Conservation (phyloP, 495 filamentous ascomycete species). For the Aspergillus bridgeri region DNA sequence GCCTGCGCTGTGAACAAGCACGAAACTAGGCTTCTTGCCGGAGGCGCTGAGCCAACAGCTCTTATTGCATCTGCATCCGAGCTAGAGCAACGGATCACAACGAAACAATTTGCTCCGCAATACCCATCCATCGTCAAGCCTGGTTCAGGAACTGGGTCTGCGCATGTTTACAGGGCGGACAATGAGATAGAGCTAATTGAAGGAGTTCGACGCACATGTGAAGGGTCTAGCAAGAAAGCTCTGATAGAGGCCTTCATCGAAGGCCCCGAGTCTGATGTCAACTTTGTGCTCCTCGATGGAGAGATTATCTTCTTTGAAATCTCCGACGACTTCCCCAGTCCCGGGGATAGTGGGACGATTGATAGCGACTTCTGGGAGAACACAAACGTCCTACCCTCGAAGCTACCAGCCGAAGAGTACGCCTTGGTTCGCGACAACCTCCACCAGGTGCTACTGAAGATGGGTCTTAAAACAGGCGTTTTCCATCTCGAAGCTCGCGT, state of each 20-base stretch:
- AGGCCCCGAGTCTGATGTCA: background rate
- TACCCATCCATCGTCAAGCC: background rate
- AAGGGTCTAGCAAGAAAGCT: background rate
- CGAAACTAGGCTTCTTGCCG: background rate
- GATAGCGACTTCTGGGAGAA: background rate
- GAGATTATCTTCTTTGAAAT: background rate
- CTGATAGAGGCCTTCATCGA: background rate
- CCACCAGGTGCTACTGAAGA: background rate
- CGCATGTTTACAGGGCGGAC: background rate
- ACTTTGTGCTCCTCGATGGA: background rate
- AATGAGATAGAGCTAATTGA: background rate
- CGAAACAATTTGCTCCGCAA: background rate
- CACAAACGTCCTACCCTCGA: background rate
- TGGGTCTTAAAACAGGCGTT: background rate
- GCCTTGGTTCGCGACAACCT: background rate
- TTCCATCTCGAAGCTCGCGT: background rate
- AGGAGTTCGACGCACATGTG: background rate
- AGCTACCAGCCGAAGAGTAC: background rate
- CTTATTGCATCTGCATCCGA: background rate
- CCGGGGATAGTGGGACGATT: background rate
- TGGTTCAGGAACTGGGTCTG: background rate
- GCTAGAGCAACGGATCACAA: background rate
- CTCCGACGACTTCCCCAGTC: background rate
- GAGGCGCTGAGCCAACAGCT: background rate
- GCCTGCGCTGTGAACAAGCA: background rate